phyloP scores from a whole-genome alignment of 257 asterid species.

The Solanum ossicruentum region DNA sequence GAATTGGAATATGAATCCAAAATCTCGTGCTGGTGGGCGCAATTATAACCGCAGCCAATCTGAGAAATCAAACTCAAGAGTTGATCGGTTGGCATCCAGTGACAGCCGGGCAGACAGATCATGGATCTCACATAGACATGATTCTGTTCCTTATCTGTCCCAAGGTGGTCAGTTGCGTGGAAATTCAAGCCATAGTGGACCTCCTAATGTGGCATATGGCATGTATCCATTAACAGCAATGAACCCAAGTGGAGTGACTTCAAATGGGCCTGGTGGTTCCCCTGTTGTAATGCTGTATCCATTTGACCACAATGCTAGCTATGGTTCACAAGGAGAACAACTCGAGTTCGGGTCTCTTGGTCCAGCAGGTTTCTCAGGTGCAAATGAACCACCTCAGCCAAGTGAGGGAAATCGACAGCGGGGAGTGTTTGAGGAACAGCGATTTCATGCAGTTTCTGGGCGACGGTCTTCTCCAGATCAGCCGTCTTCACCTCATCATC shows the following conservation, averaged over 20 bases:
- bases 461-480: slow-evolving; percentile 66
- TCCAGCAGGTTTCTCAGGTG: slow-evolving; percentile 48
- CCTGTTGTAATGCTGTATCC: slow-evolving; percentile 70
- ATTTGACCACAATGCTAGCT: slow-evolving; percentile 36
- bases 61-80: slow-evolving; percentile 54
- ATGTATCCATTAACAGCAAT: slow-evolving; percentile 48
- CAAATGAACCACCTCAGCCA: slow-evolving; percentile 48
- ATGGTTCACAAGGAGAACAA: slow-evolving; percentile 56
- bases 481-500: slow-evolving; percentile 74
- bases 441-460: slow-evolving; percentile 42
- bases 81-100: slow-evolving; percentile 36
- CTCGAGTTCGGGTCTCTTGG: slow-evolving; percentile 84
- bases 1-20: slow-evolving; percentile 56
- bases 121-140: slow-evolving; percentile 34
- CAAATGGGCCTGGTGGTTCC: slow-evolving; percentile 44
- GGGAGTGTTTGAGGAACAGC: slow-evolving; percentile 39
- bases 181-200: slow-evolving; percentile 38
- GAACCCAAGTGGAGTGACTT: slow-evolving; percentile 36
- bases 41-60: slow-evolving; percentile 51
- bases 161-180: slow-evolving; percentile 59
- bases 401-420: slow-evolving; percentile 42
- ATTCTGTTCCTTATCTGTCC: slow-evolving; percentile 33
- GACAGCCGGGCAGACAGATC: slow-evolving; percentile 61
- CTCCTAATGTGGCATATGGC: slow-evolving; percentile 40
- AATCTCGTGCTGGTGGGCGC: slow-evolving; percentile 51